Evolutionary conservation across 345 rosid species (phyloP), one percentile per base, ranked within the genome.

Genomic region (Moricandia arvensis): DNA sequence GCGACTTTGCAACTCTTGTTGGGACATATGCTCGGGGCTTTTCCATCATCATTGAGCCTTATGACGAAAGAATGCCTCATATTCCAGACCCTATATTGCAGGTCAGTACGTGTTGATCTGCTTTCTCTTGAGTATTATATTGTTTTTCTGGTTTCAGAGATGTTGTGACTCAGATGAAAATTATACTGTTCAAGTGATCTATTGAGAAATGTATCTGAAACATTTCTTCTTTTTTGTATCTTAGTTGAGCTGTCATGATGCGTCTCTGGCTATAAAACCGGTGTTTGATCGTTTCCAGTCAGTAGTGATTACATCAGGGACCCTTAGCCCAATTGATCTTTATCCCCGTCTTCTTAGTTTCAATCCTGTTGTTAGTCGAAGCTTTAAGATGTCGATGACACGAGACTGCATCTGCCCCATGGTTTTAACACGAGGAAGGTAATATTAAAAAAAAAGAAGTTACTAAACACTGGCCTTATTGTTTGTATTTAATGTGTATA

Each of bases 361-460:
- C 75, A 89, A 86, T 75, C 99, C 99, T 64, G 98, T 95, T 68
- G 97, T 95, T 61, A 95, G 97, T 78, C 87, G 94, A 72, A 95
- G 99, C 85, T 92, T 95, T 73, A 89, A 82, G 59, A 95, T 95
- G 93, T 95, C 99, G 34, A 83, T 95, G 86, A 88, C 98, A 73
- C 90, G 99, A 86, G 98, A 92, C 77, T 92, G 99, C 85, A 95
- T 95, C 80, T 95, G 99, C 77, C 99, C 98, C 5, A 95, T 92
- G 99, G 99, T 95, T 85, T 91, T 95, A 15, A 92, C 99, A 66
- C 91, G 99, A 67, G 98, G 99, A 84, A 95, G 97, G 97, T 92
- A 84, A n/a, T n/a, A n/a, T n/a, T n/a, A n/a, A n/a, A 54, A 21
- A 9, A 21, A 54, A 57, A 49, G 26, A 29, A 33, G 9, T 27